These are phyloP conservation scores for Annulohypoxylon bovei DNA, from an alignment of 495 filamentous ascomycete genomes.

Conservation along the genomic window DNA sequence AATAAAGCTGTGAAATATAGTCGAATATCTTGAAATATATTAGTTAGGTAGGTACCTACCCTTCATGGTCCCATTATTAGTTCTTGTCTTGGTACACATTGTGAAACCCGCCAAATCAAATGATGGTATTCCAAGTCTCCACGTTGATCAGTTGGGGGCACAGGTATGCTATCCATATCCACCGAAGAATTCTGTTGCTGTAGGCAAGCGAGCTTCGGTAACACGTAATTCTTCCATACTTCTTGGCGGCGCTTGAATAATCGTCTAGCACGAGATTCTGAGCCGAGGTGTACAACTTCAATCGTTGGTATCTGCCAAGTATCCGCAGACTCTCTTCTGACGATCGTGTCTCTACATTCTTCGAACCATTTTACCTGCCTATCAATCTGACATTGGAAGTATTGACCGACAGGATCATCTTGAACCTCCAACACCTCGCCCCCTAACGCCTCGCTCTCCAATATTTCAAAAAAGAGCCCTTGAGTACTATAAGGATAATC, in stretches of 20 bases:
- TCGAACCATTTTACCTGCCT: not conserved
- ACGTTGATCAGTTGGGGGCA: not conserved
- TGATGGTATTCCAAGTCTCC: not conserved
- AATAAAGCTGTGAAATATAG: no score
- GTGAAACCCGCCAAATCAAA: not conserved
- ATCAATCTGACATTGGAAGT: not conserved
- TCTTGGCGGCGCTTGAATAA: not conserved
- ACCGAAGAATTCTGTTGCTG: not conserved
- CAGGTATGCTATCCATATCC: not conserved
- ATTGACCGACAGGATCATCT: not conserved
- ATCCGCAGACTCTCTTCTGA: not conserved
- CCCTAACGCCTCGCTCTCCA: not conserved
- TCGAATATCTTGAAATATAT: no score
- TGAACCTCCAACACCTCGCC: not conserved
- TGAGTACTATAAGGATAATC: not conserved
- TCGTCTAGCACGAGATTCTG: not conserved
- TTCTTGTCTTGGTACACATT: not conserved
- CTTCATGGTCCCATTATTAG: not conserved
- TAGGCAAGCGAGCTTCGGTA: not conserved
- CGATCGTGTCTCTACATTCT: not conserved
- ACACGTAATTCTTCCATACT: not conserved
- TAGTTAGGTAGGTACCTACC: no score
- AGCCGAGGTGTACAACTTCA: constrained; percentile 14
- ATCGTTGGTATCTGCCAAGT: constrained; percentile 5
- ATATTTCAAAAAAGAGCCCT: no score